Conservation (phyloP, 2,329 filamentous ascomycete genomes). For the Ceratocystis colombiana region DNA sequence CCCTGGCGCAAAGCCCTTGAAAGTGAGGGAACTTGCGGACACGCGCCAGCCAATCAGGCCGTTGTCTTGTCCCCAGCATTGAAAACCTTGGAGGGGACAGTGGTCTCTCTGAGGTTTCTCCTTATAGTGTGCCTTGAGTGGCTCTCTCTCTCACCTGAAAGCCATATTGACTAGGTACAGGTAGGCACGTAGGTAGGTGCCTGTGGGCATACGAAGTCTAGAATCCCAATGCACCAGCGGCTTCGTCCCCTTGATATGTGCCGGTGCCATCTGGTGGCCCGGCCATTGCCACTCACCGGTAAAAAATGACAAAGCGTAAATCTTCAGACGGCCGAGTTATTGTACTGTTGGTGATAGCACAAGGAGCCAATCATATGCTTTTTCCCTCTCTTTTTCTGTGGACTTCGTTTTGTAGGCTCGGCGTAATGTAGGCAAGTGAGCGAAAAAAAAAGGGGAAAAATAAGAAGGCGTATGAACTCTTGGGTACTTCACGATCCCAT, state of each 20-base stretch:
- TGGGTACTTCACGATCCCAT: neutral
- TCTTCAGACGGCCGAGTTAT: neutral
- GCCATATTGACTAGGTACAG: slow-evolving; percentile 12
- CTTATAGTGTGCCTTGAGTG: neutral
- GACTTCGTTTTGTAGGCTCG: neutral
- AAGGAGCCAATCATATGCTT: neutral
- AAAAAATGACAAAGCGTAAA: neutral
- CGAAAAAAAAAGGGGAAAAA: neutral
- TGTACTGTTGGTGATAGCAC: neutral
- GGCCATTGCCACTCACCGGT: neutral
- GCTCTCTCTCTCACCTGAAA: slow-evolving; percentile 15
- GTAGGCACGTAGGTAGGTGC: neutral
- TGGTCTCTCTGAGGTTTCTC: slow-evolving; percentile 8
- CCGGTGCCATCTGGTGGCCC: slow-evolving; percentile 3
- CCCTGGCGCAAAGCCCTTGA: slow-evolving; percentile 1
- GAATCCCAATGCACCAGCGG: slow-evolving; percentile 4
- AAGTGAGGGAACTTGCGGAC: neutral
- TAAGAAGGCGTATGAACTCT: neutral
- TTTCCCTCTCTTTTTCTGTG: neutral
- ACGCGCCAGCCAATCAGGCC: slow-evolving; percentile 1
- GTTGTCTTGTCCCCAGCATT: neutral
- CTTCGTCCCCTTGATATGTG: neutral
- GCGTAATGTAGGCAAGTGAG: no score
- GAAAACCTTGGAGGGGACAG: neutral
- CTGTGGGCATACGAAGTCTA: slow-evolving; percentile 11